Evolutionary conservation across 2,329 filamentous ascomycete genomes (phyloP).

Genomic region (Fusarium neocosmosporiellum): DNA sequence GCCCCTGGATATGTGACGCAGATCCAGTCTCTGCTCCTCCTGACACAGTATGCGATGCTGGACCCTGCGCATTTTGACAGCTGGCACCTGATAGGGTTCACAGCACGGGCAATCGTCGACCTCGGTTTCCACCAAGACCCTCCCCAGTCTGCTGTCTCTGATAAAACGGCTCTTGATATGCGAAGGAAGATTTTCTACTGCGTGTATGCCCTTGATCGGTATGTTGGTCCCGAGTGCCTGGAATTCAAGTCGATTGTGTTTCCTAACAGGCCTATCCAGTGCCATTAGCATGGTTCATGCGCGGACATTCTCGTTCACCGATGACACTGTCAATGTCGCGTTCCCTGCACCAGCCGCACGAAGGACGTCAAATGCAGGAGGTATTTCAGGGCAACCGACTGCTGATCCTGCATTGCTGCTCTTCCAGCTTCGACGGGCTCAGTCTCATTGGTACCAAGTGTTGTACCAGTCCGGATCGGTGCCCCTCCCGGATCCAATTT

Average conservation of each 20-base stretch:
- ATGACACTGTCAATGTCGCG: conserved; percentile 86
- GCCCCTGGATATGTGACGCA: conserved; percentile 86
- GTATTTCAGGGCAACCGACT: conserved; percentile 59
- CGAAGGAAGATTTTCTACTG: conserved; percentile 90
- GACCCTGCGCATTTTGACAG: conserved; percentile 93
- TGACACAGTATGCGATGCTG: conserved; percentile 90
- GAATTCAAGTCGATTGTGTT: background rate
- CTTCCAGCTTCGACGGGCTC: conserved; percentile 84
- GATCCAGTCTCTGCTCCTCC: conserved; percentile 86
- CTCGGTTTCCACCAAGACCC: conserved; percentile 94
- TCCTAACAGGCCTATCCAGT: conserved; percentile 56
- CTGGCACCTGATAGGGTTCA: conserved; percentile 94
- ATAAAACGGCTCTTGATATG: conserved; percentile 78
- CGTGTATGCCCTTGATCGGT: conserved; percentile 90
- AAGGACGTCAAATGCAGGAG: conserved; percentile 54
- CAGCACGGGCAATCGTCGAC: conserved; percentile 87
- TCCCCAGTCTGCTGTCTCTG: conserved; percentile 73
- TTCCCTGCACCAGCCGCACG: conserved; percentile 68
- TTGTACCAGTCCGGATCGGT: conserved; percentile 83
- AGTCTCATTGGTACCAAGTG: conserved; percentile 91
- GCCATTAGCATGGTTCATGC: conserved; percentile 90
- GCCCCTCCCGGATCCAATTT: conserved; percentile 74
- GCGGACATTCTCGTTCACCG: conserved; percentile 91
- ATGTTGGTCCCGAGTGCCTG: conserved; percentile 39
- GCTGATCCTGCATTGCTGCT: conserved; percentile 80